phyloP scores from a whole-genome alignment of 1,284 basidiomycete species.

The Microbotryomycetes sp. region DNA sequence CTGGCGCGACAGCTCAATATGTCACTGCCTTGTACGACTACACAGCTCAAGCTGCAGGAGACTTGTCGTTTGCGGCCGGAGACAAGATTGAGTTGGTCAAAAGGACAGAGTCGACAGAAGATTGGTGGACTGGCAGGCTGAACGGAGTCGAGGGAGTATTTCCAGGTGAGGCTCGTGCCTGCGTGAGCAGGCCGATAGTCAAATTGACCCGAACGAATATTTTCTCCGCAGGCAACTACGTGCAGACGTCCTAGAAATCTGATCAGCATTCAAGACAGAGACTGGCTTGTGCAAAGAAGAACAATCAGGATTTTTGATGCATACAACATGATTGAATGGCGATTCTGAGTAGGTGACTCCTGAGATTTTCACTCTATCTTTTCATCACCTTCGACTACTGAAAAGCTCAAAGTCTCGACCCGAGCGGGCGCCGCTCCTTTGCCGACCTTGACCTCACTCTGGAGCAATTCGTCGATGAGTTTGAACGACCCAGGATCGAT shows the following conservation, averaged over 20 bases:
- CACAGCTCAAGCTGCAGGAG: constrained; percentile 82
- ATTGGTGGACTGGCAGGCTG: constrained; percentile 96
- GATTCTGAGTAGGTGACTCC: no score
- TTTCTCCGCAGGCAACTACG: constrained; percentile 7
- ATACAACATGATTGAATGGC: background rate
- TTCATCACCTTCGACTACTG: constrained; percentile 44
- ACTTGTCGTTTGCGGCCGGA: constrained; percentile 84
- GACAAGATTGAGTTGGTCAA: constrained; percentile 90
- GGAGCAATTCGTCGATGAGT: constrained; percentile 77
- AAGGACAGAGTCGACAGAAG: constrained; percentile 73
- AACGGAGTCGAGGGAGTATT: constrained; percentile 85
- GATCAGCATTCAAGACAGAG: background rate
- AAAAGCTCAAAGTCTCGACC: constrained; percentile 71
- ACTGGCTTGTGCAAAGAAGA: background rate
- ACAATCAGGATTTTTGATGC: background rate
- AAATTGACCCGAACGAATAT: no score
- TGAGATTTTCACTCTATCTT: constrained; percentile 18
- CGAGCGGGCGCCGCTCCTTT: constrained; percentile 61
- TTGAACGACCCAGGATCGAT: constrained; percentile 92
- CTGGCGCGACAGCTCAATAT: constrained; percentile 51
- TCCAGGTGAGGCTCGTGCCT: constrained; percentile 56
- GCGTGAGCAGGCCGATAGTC: no score
- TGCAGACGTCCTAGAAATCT: background rate
- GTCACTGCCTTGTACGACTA: constrained; percentile 96
- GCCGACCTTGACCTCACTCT: constrained; percentile 64